Percentiles rank a stretch among this genome's conserved stretches.
phyloP scores from a whole-genome alignment of 2,329 filamentous ascomycete species.

The Diaporthe australafricana region DNA sequence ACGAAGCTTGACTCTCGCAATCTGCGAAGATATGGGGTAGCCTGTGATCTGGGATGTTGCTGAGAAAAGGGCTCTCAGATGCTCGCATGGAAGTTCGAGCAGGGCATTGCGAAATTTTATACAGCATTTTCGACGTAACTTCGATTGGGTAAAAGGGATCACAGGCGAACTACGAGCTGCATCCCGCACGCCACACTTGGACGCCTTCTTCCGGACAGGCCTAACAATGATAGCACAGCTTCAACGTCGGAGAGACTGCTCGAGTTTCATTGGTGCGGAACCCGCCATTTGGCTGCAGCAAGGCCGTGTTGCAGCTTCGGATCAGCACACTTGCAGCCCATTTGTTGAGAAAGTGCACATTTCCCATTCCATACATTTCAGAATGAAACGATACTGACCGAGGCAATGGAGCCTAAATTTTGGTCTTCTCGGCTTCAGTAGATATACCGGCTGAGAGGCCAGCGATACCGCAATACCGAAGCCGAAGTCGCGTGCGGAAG shows the following conservation, averaged over 20 bases:
- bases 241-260: background rate
- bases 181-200: background rate
- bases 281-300: background rate
- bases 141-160: no score
- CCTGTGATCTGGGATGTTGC: no score
- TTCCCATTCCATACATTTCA: background rate
- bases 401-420: background rate
- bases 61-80: no score
- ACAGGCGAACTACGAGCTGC: background rate
- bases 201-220: background rate
- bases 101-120: background rate
- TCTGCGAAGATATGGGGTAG: no score
- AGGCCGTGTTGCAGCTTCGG: background rate
- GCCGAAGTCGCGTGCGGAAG: no score
- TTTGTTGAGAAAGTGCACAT: background rate
- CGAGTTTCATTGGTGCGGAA: background rate
- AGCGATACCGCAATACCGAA: no score
- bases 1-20: no score
- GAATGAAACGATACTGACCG: background rate
- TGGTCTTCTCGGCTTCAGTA: no score
- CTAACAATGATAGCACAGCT: background rate
- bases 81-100: no score
- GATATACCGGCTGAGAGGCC: no score
- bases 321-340: background rate
- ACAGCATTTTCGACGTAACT: background rate